Percentiles rank a stretch among this genome's conserved stretches.
phyloP scores from a whole-genome alignment of 805 yeast genomes.

The Jamesozyma lodderae region DNA sequence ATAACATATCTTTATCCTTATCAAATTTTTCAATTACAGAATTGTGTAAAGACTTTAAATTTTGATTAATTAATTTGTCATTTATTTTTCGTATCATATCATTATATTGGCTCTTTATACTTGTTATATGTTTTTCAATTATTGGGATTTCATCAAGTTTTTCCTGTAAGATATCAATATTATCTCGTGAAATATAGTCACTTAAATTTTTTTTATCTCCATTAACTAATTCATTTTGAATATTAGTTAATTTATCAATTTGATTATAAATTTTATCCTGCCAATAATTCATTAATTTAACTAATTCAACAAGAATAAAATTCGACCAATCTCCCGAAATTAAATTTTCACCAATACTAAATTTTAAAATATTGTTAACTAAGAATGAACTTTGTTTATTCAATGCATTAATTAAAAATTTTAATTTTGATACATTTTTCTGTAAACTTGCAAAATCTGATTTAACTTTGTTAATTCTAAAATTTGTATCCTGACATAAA shows the following conservation, averaged over 20 bases:
- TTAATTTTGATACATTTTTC: slow-evolving; percentile 22
- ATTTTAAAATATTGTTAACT: slow-evolving; percentile 21
- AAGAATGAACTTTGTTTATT: slow-evolving; percentile 40
- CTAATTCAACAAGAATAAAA: slow-evolving; percentile 16
- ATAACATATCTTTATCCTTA: slow-evolving; percentile 14
- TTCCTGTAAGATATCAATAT: slow-evolving; percentile 21
- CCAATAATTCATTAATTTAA: slow-evolving; percentile 21
- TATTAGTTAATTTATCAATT: slow-evolving; percentile 29
- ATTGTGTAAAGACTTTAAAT: slow-evolving; percentile 15
- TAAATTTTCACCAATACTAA: slow-evolving; percentile 26
- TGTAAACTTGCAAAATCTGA: background rate
- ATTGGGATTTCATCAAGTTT: slow-evolving; percentile 30
- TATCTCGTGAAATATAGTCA: slow-evolving; percentile 41
- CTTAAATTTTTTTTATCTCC: slow-evolving; percentile 20
- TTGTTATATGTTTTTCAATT: slow-evolving; percentile 22
- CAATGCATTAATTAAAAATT: slow-evolving; percentile 38
- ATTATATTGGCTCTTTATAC: slow-evolving; percentile 25
- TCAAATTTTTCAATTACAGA: slow-evolving; percentile 19
- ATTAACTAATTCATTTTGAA: slow-evolving; percentile 29
- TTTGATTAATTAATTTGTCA: slow-evolving; percentile 17
- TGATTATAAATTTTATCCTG: slow-evolving; percentile 29
- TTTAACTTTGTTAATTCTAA: slow-evolving; percentile 17
- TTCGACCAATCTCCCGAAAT: slow-evolving; percentile 20
- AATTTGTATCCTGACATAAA: slow-evolving; percentile 40
- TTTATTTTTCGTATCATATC: slow-evolving; percentile 25